Evolutionary conservation across 192 early-diverging fungal species (phyloP), one percentile per base, ranked within the genome.

Genomic region (Dissophora ornata): DNA sequence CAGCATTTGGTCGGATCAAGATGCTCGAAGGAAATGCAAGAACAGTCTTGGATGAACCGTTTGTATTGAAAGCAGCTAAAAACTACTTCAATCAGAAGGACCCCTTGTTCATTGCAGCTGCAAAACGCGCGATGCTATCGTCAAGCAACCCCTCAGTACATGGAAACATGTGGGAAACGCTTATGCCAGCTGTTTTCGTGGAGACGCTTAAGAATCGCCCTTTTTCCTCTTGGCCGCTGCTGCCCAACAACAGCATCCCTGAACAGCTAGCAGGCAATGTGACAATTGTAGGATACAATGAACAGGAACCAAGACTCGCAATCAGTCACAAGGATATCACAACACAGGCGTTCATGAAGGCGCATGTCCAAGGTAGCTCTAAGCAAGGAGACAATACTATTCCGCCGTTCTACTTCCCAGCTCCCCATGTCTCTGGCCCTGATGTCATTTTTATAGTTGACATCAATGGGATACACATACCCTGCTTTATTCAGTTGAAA

Each of bases 401-500:
- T 38, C 69, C 60, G 42, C 52, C 69, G 29, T 71, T 71, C 46
- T 63, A 71, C 46, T 71, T 71, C 22, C 60, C 69, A n/a, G 22
- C 51, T 2, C 60, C 69, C 50, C 59, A 62, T 57, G 49, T 63
- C n/a, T 63, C 60, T n/a, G 60, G 69, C 34, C 69, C 69, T 19
- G 69, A 71, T 33, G 50, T 71, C 25, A 25, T 71, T 0, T 71
- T 71, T 34, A 57, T 26, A 13, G 29, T 71, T 30, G 36, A 29
- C 34, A 70, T 70, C 24, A 34, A 33, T 15, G 58, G 36, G 4
- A 34, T 54, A 10, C 29, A 21, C 33, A 38, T 48, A 18, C 34
- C 56, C 0, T 10, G 41, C 0, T 69, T 69, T 15, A 48, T 59
- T 2, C 57, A 50, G 32, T 19, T 69, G 21, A 59, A 68, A 26